These are phyloP conservation scores for Trichoderma orchidacearum DNA, from an alignment of 495 filamentous ascomycete species.

Conservation along the genomic window DNA sequence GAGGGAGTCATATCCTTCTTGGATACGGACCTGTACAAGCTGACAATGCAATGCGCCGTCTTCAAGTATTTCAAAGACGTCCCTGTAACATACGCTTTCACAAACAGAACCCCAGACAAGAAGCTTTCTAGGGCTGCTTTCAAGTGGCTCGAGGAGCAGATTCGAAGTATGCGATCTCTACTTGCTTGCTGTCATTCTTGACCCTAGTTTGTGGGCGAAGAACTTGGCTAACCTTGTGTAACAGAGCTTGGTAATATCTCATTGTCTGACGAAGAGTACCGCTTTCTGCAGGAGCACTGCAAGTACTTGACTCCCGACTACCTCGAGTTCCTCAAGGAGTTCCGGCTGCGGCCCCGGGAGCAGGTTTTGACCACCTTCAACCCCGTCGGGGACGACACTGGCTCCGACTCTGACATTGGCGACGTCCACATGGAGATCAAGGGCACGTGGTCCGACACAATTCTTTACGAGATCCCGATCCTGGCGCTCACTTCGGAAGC, in stretches of 20 bases:
- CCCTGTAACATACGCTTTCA: slow-evolving; percentile 81
- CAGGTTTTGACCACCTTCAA: slow-evolving; percentile 63
- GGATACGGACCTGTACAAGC: slow-evolving; percentile 95
- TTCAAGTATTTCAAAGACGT: slow-evolving; percentile 79
- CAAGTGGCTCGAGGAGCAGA: slow-evolving; percentile 71
- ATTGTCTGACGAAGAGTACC: slow-evolving; percentile 62
- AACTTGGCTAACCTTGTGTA: not conserved
- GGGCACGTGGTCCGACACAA: slow-evolving; percentile 87
- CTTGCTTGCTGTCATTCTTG: not conserved
- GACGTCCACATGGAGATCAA: slow-evolving; percentile 58
- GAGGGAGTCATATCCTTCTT: slow-evolving; percentile 80
- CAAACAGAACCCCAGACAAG: slow-evolving; percentile 89
- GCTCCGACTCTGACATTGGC: slow-evolving; percentile 55
- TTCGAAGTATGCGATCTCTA: slow-evolving; percentile 56
- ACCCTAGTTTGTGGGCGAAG: not conserved
- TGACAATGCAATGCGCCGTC: slow-evolving; percentile 97
- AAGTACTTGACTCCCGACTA: slow-evolving; percentile 68
- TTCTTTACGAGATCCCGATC: slow-evolving; percentile 93
- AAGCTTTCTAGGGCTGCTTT: slow-evolving; percentile 74
- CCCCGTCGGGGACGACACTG: slow-evolving; percentile 44
- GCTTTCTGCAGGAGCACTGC: slow-evolving; percentile 66
- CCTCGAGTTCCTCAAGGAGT: slow-evolving; percentile 64
- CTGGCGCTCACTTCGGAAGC: slow-evolving; percentile 86
- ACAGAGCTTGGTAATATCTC: slow-evolving; percentile 66
- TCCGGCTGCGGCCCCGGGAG: slow-evolving; percentile 64